Evolutionary conservation across 2,329 filamentous ascomycete genomes (phyloP), one percentile per base, ranked within the genome.

Genomic region (Hymenoscyphus infarciens): DNA sequence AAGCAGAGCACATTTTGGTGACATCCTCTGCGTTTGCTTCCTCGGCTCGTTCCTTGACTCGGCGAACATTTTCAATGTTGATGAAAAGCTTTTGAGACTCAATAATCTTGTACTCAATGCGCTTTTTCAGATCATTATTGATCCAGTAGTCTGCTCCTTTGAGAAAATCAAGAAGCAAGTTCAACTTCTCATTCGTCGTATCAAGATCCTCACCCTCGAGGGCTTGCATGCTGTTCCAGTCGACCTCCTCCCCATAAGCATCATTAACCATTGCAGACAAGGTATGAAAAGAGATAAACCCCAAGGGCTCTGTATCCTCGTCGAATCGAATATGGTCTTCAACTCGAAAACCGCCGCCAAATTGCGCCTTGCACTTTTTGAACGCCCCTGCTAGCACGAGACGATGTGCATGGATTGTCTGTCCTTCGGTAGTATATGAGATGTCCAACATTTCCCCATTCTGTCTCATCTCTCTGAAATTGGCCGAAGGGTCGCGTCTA

Each of bases 71-170:
- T 1, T 68, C 60, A 29, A 72, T 31, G 10, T 67, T 66, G 4
- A 71, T 62, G 39, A 71, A 68, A 1, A 27, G 1, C 33, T 54
- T 67, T 0, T 57, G 62, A 42, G 65, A 64, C 7, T 38, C 53
- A 5, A 72, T 16, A 22, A 71, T 67, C 61, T 61, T 69, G 3
- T 56, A 53, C 61, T 73, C 68, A 2, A 66, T 64, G 55, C 68
- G 53, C 31, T 64, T 65, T 10, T 60, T 62, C 53, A 72, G 53
- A 0, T 65, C 56, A 0, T 60, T 53, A 33, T 71, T 69, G 5
- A 63, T 4, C 67, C 67, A 71, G 29, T 62, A 70, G 42, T 71
- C 64, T 2, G 70, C 67, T 2, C 69, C 70, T 53, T 67, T 65
- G 52, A 63, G 65, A 2, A 72, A 52, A 61, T 72, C 62, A 1